These are phyloP conservation scores for Pseudoturritis turrita DNA, from an alignment of 345 rosid species.

Conservation along the genomic window DNA sequence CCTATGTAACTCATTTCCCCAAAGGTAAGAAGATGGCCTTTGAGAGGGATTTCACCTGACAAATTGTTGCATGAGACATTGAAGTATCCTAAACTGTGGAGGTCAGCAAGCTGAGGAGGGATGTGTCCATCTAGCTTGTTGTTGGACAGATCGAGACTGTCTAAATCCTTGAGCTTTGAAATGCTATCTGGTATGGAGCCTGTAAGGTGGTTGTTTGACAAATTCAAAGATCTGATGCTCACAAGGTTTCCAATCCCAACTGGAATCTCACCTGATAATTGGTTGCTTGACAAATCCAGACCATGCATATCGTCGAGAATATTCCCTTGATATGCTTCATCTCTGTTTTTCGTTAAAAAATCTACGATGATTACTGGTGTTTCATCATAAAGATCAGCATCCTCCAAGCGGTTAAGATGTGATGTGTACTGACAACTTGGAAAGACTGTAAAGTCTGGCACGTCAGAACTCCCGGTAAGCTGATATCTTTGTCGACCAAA, in stretches of 20 bases:
- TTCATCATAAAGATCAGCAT: too few relatives aligned
- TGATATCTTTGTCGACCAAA: not conserved
- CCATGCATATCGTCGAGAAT: conserved; percentile 33
- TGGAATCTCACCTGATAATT: conserved; percentile 52
- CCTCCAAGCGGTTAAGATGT: not conserved
- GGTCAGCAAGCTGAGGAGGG: conserved; percentile 47
- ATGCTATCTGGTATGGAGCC: conserved; percentile 53
- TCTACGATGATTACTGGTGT: not conserved
- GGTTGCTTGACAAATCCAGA: conserved; percentile 56
- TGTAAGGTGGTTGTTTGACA: conserved; percentile 46
- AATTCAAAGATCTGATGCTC: conserved; percentile 37
- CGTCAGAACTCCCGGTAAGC: not conserved
- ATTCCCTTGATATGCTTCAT: conserved; percentile 17
- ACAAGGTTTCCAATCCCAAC: conserved; percentile 40
- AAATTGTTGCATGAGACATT: conserved; percentile 59
- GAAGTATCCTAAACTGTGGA: conserved; percentile 43
- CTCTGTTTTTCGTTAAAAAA: conserved; percentile 16
- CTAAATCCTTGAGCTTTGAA: conserved; percentile 41
- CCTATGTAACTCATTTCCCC: not conserved
- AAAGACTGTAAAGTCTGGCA: not conserved
- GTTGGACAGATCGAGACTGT: conserved; percentile 46
- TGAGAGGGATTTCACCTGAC: conserved; percentile 60
- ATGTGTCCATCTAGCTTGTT: conserved; percentile 52
- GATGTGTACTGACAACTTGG: not conserved
- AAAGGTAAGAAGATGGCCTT: conserved; percentile 15